phyloP scores from a whole-genome alignment of 2,329 filamentous ascomycete genomes.

The Penicillium griseofulvum region DNA sequence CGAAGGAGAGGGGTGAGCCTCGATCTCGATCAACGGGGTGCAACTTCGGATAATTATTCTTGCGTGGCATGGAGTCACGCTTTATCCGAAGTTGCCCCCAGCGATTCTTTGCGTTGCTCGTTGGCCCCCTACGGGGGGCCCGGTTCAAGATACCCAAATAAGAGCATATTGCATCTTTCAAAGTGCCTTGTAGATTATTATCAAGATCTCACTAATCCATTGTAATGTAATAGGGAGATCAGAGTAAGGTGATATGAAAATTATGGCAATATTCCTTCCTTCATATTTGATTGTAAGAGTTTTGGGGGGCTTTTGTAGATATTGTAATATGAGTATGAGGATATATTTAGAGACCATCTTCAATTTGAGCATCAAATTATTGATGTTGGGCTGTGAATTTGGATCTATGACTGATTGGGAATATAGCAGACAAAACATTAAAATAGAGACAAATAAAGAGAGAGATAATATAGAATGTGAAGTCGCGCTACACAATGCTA shows the following conservation, averaged over 20 bases:
- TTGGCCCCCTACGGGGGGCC: background rate
- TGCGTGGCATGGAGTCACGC: slow-evolving; percentile 3
- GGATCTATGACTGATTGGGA: background rate
- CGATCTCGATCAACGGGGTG: background rate
- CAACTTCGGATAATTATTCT: background rate
- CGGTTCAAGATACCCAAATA: background rate
- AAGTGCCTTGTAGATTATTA: background rate
- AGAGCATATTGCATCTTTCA: background rate
- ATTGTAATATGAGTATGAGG: background rate
- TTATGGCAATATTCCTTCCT: background rate
- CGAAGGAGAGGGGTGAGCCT: background rate
- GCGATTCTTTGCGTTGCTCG: background rate
- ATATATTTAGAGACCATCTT: no score
- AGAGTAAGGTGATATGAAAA: background rate
- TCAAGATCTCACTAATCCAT: background rate
- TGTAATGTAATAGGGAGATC: background rate
- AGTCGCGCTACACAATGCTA: background rate
- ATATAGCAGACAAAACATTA: background rate
- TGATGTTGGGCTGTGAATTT: background rate
- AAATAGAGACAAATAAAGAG: background rate
- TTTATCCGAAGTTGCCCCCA: background rate
- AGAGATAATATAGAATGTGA: background rate
- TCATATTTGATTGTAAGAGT: background rate
- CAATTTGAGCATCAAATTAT: background rate
- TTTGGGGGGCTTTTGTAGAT: no score